Evolutionary conservation across 441 rosid species (phyloP).

Genomic region (Lepidium campestre): DNA sequence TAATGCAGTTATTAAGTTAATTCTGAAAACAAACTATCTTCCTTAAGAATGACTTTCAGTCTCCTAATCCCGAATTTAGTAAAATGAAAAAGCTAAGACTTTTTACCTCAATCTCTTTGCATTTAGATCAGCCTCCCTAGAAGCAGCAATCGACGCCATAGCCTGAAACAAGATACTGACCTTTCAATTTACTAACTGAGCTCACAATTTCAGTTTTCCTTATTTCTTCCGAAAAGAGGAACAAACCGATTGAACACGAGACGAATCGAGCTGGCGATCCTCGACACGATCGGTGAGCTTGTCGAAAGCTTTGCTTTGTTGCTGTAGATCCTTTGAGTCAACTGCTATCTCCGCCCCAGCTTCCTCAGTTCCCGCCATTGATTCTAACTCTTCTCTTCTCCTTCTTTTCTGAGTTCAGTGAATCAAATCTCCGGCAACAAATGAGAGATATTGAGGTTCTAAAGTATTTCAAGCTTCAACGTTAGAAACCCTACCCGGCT

Average conservation of each 20-base stretch:
- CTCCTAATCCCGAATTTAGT: not conserved
- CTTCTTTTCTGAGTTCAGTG: conserved; percentile 4
- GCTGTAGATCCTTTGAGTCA: conserved; percentile 87
- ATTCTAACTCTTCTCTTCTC: conserved; percentile 1
- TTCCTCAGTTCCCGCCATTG: conserved; percentile 67
- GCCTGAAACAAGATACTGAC: conserved; percentile 44
- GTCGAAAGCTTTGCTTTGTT: conserved; percentile 92
- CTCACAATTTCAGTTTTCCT: not conserved
- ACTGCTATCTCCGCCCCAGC: conserved; percentile 47
- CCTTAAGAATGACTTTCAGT: not conserved
- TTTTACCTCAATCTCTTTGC: conserved; percentile 79
- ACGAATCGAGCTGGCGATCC: conserved; percentile 92
- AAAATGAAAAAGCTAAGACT: not conserved
- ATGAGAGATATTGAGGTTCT: not conserved
- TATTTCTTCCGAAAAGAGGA: not conserved
- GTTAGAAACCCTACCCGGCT: conserved; percentile 18
- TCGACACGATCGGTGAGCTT: conserved; percentile 93
- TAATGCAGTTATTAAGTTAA: not conserved
- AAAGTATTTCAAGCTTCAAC: conserved; percentile 7
- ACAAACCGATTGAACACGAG: conserved; percentile 81
- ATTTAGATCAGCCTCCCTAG: conserved; percentile 76
- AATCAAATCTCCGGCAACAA: not conserved
- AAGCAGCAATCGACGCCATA: conserved; percentile 91
- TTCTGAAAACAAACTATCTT: not conserved
- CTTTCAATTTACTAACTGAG: not conserved